These are phyloP conservation scores for Musa troglodytarum DNA, from an alignment of 176 grass and related monocot genomes.

Conservation along the genomic window DNA sequence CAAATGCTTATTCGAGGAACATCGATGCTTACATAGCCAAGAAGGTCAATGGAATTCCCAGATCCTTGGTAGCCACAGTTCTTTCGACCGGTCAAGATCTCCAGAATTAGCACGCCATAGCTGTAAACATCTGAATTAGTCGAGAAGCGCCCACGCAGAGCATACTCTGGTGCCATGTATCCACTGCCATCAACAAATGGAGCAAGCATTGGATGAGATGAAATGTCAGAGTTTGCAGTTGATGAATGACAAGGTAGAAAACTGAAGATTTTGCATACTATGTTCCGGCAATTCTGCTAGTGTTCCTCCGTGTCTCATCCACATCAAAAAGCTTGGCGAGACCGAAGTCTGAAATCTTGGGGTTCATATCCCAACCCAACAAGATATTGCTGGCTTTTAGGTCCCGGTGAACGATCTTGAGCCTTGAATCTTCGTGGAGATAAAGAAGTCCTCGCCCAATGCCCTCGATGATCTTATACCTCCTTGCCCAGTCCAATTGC, in stretches of 20 bases:
- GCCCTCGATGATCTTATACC: slow-evolving; percentile 4
- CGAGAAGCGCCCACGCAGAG: background rate
- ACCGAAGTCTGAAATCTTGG: slow-evolving; percentile 13
- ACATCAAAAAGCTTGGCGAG: slow-evolving; percentile 2
- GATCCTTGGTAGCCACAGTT: background rate
- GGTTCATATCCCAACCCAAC: background rate
- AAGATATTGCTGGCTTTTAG: slow-evolving; percentile 13
- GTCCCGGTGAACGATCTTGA: slow-evolving; percentile 12
- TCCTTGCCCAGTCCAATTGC: background rate
- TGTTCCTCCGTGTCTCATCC: background rate
- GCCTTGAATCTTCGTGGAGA: slow-evolving; percentile 5
- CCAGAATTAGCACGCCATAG: background rate
- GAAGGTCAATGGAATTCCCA: background rate
- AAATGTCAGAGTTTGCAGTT: no score
- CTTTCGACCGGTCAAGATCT: background rate
- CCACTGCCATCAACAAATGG: background rate
- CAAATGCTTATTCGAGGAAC: no score
- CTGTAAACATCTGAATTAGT: background rate
- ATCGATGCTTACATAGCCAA: background rate
- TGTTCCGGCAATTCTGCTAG: slow-evolving; percentile 3
- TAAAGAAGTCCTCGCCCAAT: slow-evolving; percentile 3
- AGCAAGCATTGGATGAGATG: background rate
- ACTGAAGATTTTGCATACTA: background rate
- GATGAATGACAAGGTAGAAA: no score
- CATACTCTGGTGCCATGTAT: background rate